A percentile compares a stretch with the other conserved stretches of the same genome.
Evolutionary conservation across 1,139 yeast genomes (phyloP).

Genomic region (Yamadazyma mexicana): DNA sequence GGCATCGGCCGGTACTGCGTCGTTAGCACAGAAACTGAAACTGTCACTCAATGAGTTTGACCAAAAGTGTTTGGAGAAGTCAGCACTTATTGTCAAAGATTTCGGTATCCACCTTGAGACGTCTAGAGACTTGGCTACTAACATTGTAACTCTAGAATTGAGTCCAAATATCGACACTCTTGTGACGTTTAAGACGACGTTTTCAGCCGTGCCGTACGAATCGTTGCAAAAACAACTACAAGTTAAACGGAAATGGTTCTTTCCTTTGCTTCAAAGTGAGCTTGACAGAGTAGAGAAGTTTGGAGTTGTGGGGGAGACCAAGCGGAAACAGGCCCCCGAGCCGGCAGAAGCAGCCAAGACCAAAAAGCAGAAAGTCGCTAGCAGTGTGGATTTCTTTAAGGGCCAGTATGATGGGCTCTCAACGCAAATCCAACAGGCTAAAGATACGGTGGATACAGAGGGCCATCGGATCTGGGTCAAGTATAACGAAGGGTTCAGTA

Average conservation of each 20-base stretch:
- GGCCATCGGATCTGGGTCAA: conserved; percentile 79
- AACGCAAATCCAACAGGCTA: conserved; percentile 20
- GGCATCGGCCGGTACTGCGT: conserved; percentile 16
- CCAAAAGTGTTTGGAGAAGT: conserved; percentile 25
- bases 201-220: conserved; percentile 18
- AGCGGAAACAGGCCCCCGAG: conserved; percentile 15
- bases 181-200: conserved; percentile 24
- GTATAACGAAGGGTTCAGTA: conserved; percentile 89
- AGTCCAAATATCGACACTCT: conserved; percentile 40
- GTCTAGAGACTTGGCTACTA: conserved; percentile 35
- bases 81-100: conserved; percentile 27
- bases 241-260: conserved; percentile 31
- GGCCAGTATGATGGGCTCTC: conserved; percentile 37
- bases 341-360: conserved; percentile 17
- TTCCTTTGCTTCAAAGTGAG: conserved; percentile 44
- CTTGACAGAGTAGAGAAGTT: conserved; percentile 32
- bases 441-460: conserved; percentile 16
- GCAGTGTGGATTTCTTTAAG: conserved; percentile 42
- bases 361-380: conserved; percentile 26
- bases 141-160: conserved; percentile 27
- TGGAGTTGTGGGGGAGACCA: conserved; percentile 4
- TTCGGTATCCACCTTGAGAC: conserved; percentile 33
- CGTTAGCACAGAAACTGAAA: conserved; percentile 21
- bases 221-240: conserved; percentile 26
- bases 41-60: conserved; percentile 25